Percentiles rank a stretch among this genome's conserved stretches.
Evolutionary conservation across 202 grass and related monocot genomes (phyloP).

Genomic region (Hordeum pubiflorum): DNA sequence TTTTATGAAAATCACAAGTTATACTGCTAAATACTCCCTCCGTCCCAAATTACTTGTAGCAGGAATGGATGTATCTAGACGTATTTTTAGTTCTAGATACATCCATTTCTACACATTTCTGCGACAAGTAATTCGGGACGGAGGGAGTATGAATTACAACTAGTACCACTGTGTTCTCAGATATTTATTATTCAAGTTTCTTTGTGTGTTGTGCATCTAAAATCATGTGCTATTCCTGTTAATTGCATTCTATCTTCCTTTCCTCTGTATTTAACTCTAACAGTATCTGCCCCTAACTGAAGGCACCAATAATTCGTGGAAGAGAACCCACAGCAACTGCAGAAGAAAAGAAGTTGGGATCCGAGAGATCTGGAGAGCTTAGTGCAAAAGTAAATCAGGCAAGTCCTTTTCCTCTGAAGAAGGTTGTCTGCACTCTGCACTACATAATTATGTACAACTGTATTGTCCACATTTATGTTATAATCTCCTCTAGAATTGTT

Average conservation of each 20-base stretch:
- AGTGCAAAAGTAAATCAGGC: slow-evolving; percentile 94
- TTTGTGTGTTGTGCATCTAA: background rate
- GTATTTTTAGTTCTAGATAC: no score
- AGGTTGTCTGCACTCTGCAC: background rate
- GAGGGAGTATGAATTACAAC: no score
- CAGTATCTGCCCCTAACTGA: slow-evolving; percentile 18
- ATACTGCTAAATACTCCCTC: background rate
- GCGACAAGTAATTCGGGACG: no score
- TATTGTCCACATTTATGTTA: background rate
- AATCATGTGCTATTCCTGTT: background rate
- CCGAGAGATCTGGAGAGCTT: slow-evolving; percentile 80
- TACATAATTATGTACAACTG: background rate
- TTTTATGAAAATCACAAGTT: background rate
- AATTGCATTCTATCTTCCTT: slow-evolving; percentile 1
- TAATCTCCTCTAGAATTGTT: slow-evolving; percentile 7
- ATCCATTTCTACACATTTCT: no score
- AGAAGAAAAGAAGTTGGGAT: slow-evolving; percentile 83
- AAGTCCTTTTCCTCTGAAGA: slow-evolving; percentile 17
- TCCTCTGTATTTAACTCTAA: slow-evolving; percentile 23
- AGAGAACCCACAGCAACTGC: slow-evolving; percentile 69
- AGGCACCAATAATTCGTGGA: slow-evolving; percentile 82
- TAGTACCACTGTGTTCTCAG: background rate
- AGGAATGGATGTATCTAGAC: no score
- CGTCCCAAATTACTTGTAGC: no score
- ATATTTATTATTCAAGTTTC: background rate